Base-by-base conservation (phyloP, 2,329 filamentous ascomycete genomes). In the Penicillium palitans region DNA sequence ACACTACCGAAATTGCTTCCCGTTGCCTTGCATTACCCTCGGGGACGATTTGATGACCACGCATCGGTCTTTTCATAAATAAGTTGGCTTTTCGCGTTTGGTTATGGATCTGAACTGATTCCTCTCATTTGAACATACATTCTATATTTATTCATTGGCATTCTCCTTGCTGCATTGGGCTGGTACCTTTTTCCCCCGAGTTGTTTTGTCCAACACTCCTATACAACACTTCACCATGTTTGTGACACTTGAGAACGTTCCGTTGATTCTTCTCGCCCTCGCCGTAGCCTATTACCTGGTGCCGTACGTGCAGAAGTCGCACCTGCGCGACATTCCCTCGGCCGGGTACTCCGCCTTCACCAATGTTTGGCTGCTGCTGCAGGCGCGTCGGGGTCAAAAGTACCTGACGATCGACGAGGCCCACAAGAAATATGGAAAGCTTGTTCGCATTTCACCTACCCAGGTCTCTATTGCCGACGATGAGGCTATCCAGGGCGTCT, bases 391-490 rank as follows among this genome's bases (percentile, higher is more conserved):
- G 4, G 91, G 91, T 2, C 80, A 81, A 48, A 81, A 89, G 10
- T 91, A 84, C 69, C 65, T 76, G 29, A 78, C 80, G 2, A 87
- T 96, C n/a, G 82, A 96, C 67, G 75, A 86, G 37, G 80, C 85
- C 8, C 92, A 96, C 75, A 84, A 89, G 79, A 88, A 87, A 68
- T 80, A 89, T 44, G 92, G 92, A 4, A 87, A 87, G n/a, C 76
- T 96, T 1, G 87, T 96, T 24, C 84, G 92, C 37, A 89, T 96
- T 63, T 89, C 91, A 69, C 93, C 93, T 1, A 86, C 92, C 67
- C 92, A 96, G 68, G 82, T 96, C 66, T 92, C 89, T 57, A 80
- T 97, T 55, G 90, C 89, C 54, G 90, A 96, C 69, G 87, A 89
- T 29, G 83, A 82, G n/a, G 91, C 90, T 1, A 93, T 96, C 54